phyloP scores from a whole-genome alignment of 345 rosid species.

The Sisymbrium altissimum region DNA sequence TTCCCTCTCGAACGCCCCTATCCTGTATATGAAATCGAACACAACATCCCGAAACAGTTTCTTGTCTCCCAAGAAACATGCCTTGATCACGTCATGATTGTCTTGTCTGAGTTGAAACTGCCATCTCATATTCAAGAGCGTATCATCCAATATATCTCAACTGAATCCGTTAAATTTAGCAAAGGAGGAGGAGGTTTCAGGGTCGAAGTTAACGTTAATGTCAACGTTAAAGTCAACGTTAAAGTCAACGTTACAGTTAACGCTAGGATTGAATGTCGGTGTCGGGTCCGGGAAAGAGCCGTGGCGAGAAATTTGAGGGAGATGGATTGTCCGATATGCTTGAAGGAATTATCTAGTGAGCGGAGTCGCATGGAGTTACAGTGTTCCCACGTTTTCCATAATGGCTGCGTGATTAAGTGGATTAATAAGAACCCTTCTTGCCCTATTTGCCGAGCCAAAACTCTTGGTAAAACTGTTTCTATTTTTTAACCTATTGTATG shows the following conservation, averaged over 20 bases:
- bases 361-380: constrained; percentile 7
- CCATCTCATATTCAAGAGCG: not conserved
- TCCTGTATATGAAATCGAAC: not conserved
- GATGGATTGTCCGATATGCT: constrained; percentile 3
- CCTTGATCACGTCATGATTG: constrained; percentile 4
- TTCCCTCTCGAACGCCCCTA: not conserved
- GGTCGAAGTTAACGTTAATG: not conserved
- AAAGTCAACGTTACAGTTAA: not conserved
- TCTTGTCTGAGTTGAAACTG: constrained; percentile 16
- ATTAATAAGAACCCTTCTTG: not conserved
- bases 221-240: not conserved
- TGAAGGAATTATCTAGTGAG: not conserved
- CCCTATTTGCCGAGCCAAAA: constrained; percentile 5
- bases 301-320: not conserved
- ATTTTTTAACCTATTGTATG: not conserved
- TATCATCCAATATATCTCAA: constrained; percentile 1
- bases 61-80: constrained; percentile 5
- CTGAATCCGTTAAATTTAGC: not conserved
- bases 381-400: constrained; percentile 10
- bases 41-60: not conserved
- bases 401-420: not conserved
- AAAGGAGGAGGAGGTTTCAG: not conserved
- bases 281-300: not conserved
- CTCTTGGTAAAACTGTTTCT: not conserved
- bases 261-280: not conserved